These are phyloP conservation scores for Trifolium subterraneum DNA, from an alignment of 306 rosid genomes.

Conservation along the genomic window DNA sequence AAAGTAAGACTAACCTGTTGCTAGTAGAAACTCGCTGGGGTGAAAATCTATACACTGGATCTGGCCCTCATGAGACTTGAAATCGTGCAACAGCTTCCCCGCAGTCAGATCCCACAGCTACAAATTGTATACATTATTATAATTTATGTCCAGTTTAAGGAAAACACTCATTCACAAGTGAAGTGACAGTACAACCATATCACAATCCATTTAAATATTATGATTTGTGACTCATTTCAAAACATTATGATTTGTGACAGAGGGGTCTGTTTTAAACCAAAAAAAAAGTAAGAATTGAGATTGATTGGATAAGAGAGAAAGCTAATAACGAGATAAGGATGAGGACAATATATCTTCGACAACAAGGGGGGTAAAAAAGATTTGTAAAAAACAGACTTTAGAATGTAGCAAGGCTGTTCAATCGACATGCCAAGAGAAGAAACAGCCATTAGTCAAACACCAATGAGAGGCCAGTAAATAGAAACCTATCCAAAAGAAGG, in stretches of 20 bases:
- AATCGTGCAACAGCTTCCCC: slow-evolving; percentile 93
- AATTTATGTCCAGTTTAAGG: slow-evolving; percentile 2
- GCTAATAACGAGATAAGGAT: neutral
- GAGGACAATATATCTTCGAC: neutral
- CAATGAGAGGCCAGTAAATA: slow-evolving; percentile 12
- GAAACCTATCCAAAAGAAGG: slow-evolving; percentile 1
- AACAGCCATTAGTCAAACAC: slow-evolving; percentile 20
- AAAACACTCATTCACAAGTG: slow-evolving; percentile 2
- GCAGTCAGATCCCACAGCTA: slow-evolving; percentile 99
- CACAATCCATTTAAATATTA: slow-evolving; percentile 21
- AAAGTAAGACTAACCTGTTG: slow-evolving; percentile 77
- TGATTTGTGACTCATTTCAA: slow-evolving; percentile 8
- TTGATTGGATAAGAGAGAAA: slow-evolving; percentile 6
- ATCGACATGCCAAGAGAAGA: neutral
- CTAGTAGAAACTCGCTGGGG: slow-evolving; percentile 94
- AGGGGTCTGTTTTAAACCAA: neutral
- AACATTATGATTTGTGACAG: slow-evolving; percentile 16
- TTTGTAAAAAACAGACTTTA: neutral
- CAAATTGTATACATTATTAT: slow-evolving; percentile 35
- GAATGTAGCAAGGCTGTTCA: slow-evolving; percentile 34
- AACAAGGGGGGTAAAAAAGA: neutral
- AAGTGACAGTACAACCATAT: slow-evolving; percentile 11
- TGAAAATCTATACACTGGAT: slow-evolving; percentile 97
- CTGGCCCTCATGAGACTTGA: slow-evolving; percentile 95
- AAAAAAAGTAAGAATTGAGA: neutral